Base-by-base conservation (phyloP, 148 eudicot genomes). In the Fallopia convolvulus region DNA sequence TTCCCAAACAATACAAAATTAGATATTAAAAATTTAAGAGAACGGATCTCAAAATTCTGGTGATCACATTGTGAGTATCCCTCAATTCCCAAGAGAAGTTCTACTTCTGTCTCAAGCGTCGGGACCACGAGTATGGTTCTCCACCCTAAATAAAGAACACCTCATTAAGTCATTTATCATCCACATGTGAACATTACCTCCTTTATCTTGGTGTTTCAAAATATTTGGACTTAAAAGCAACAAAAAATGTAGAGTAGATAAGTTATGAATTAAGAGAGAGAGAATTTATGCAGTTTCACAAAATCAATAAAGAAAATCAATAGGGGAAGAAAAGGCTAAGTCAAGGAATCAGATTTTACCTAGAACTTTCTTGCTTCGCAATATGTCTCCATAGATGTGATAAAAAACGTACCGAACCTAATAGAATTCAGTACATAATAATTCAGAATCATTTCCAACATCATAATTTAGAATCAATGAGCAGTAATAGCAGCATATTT, bases 41-140 rank as follows among this genome's bases (percentile, higher is more conserved):
- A n/a, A n/a, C n/a, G n/a, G n/a, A n/a, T n/a, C n/a, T n/a, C n/a
- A n/a, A n/a, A n/a, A n/a, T n/a, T n/a, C n/a, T n/a, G n/a, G n/a
- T n/a, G n/a, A n/a, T n/a, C n/a, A 95, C 99, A 96, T 90, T 92
- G 76, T 94, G 99, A 30, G 84, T 82, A 74, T 86, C 90, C 82
- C 87, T 84, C 49, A 86, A 58, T 83, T 89, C 80, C 86, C 86
- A 88, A n/a, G 21, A 91, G 97, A 75, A 92, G 87, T 70, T 88
- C 88, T 52, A 89, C 97, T 86, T 95, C 99, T 82, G 82, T 89
- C 83, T 89, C 97, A 86, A 95, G 97, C 86, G 92, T 97, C 1
- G 97, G 99, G 85, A 95, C 97, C 82, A 92, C 97, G 65, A 95
- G 96, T 97, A 95, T 95, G 42, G 99, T 95, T 87, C 99, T 92